Evolutionary conservation across 2,329 filamentous ascomycete species (phyloP).

Genomic region (Colletotrichum melonis): DNA sequence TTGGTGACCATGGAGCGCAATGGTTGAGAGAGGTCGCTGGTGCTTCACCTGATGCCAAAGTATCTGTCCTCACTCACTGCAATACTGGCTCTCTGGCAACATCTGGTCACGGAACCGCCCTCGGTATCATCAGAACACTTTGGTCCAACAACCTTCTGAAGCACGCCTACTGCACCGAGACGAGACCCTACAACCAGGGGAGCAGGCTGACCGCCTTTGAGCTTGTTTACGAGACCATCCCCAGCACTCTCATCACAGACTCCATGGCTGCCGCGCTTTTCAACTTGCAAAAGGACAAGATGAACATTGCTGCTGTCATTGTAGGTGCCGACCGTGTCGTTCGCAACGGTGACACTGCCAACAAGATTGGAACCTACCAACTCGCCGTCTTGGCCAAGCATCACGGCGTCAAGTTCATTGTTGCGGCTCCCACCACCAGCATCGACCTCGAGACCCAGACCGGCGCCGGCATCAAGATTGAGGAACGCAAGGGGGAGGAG

Average conservation of each 20-base stretch:
- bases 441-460: constrained; percentile 86
- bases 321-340: constrained; percentile 96
- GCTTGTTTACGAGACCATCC: constrained; percentile 92
- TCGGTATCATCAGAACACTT: constrained; percentile 92
- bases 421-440: constrained; percentile 93
- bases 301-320: constrained; percentile 85
- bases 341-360: constrained; percentile 96
- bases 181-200: constrained; percentile 96
- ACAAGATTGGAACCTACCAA: constrained; percentile 97
- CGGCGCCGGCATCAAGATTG: constrained; percentile 87
- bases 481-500: constrained; percentile 85
- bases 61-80: constrained; percentile 96
- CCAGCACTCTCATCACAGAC: constrained; percentile 91
- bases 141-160: constrained; percentile 73
- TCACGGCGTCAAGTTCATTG: constrained; percentile 93
- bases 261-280: constrained; percentile 96
- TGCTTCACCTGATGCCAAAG: constrained; percentile 58
- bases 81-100: constrained; percentile 98
- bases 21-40: constrained; percentile 78
- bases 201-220: constrained; percentile 95
- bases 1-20: constrained; percentile 83
- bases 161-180: constrained; percentile 96
- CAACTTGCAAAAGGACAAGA: constrained; percentile 66
- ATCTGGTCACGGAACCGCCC: constrained; percentile 95
- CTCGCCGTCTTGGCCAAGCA: constrained; percentile 90